phyloP scores from a whole-genome alignment of 164 flowering plant genomes.

The Vitis rotundifolia region DNA sequence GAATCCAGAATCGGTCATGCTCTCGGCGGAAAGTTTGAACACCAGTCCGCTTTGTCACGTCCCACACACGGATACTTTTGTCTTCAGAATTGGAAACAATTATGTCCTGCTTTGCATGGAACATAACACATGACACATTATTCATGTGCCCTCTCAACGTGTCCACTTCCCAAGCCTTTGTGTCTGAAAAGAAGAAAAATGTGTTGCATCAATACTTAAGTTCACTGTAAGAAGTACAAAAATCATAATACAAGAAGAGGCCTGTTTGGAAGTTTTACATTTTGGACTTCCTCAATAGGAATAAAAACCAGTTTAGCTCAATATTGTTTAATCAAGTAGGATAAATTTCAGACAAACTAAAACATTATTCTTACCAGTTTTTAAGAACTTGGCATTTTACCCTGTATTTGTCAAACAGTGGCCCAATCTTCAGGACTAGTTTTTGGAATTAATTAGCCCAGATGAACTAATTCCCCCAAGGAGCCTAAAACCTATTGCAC shows the following conservation, averaged over 20 bases:
- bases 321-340: neutral
- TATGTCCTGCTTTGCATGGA: slow-evolving; percentile 75
- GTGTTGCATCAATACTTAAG: neutral
- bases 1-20: slow-evolving; percentile 81
- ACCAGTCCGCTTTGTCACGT: slow-evolving; percentile 81
- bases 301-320: neutral
- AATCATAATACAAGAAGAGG: neutral
- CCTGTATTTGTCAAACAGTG: neutral
- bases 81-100: slow-evolving; percentile 85
- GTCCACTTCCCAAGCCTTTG: slow-evolving; percentile 97
- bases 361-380: neutral
- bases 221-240: neutral
- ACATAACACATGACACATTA: slow-evolving; percentile 91
- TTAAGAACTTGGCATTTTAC: neutral
- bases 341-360: neutral
- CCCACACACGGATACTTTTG: slow-evolving; percentile 90
- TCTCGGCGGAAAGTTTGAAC: slow-evolving; percentile 93
- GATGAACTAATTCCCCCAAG: neutral
- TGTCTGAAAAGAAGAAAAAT: slow-evolving; percentile 52
- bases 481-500: neutral
- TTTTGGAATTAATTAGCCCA: neutral
- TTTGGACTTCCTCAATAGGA: neutral
- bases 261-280: neutral
- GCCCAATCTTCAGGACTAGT: neutral
- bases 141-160: slow-evolving; percentile 89